These are phyloP conservation scores for Aspergillus quadrilineatus DNA, from an alignment of 2,329 filamentous ascomycete species.

Conservation along the genomic window DNA sequence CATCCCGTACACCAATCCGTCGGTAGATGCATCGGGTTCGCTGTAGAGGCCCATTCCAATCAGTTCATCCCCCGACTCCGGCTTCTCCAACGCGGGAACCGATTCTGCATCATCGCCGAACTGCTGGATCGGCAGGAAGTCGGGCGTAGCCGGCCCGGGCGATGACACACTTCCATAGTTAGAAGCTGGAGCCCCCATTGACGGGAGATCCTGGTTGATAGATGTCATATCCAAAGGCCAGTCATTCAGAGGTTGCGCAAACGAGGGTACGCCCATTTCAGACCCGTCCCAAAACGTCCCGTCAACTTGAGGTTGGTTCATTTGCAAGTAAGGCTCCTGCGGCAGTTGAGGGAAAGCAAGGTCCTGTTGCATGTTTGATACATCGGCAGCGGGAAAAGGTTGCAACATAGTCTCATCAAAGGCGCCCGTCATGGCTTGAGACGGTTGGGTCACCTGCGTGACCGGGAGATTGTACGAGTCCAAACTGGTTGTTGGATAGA, in stretches of 20 bases:
- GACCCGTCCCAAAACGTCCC: conserved; percentile 27
- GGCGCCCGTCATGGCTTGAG: conserved; percentile 19
- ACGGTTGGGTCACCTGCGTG: conserved; percentile 22
- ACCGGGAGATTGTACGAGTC: conserved; percentile 21
- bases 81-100: conserved; percentile 54
- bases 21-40: conserved; percentile 60
- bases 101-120: conserved; percentile 27
- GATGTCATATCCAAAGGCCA: conserved; percentile 37
- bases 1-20: conserved; percentile 58
- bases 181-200: conserved; percentile 30
- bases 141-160: conserved; percentile 39
- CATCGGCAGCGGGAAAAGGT: conserved; percentile 23
- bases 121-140: conserved; percentile 39
- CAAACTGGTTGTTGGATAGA: conserved; percentile 18
- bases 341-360: conserved; percentile 22
- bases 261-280: conserved; percentile 20
- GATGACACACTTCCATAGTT: conserved; percentile 38
- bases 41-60: conserved; percentile 84
- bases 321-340: conserved; percentile 23
- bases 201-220: conserved; percentile 33
- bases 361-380: conserved; percentile 24
- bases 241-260: conserved; percentile 27
- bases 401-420: conserved; percentile 23
- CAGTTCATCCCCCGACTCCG: conserved; percentile 66
- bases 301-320: conserved; percentile 29